These are phyloP conservation scores for Quercus tomentella DNA, from an alignment of 331 rosid genomes.

Conservation along the genomic window DNA sequence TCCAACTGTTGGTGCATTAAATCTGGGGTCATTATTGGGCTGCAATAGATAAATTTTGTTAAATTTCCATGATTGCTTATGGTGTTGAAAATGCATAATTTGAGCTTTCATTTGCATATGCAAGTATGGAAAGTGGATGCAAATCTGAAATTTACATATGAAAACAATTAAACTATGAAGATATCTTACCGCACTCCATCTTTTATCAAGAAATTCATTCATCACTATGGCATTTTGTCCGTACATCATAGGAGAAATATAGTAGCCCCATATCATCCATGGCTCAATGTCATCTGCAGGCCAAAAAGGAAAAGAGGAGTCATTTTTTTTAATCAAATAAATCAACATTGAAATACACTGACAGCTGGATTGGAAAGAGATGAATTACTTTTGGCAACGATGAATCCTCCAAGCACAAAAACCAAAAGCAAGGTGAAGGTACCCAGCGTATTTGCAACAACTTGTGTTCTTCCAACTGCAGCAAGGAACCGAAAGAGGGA, in stretches of 20 bases:
- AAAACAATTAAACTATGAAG: not conserved
- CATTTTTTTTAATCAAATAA: not conserved
- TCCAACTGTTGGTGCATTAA: slow-evolving; percentile 31
- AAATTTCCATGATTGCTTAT: not conserved
- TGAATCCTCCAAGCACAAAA: slow-evolving; percentile 63
- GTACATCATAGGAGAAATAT: slow-evolving; percentile 78
- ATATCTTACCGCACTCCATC: slow-evolving; percentile 50
- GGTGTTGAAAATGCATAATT: not conserved
- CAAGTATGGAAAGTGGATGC: not conserved
- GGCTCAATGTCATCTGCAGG: slow-evolving; percentile 56
- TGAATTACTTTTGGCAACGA: slow-evolving; percentile 44
- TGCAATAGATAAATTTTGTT: not conserved
- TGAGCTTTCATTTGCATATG: not conserved
- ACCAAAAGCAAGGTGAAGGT: slow-evolving; percentile 38
- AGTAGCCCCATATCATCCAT: slow-evolving; percentile 82
- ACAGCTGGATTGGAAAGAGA: not conserved
- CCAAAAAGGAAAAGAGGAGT: not conserved
- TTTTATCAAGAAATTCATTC: slow-evolving; percentile 69
- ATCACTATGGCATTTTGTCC: slow-evolving; percentile 76
- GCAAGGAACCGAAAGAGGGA: slow-evolving; percentile 62
- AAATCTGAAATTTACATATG: not conserved
- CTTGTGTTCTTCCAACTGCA: slow-evolving; percentile 53
- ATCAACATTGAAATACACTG: not conserved
- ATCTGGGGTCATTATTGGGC: not conserved
- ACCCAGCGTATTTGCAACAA: slow-evolving; percentile 47